Evolutionary conservation across 1,139 yeast genomes (phyloP), one percentile per base, ranked within the genome.

Genomic region (Kluyveromyces sp.): DNA sequence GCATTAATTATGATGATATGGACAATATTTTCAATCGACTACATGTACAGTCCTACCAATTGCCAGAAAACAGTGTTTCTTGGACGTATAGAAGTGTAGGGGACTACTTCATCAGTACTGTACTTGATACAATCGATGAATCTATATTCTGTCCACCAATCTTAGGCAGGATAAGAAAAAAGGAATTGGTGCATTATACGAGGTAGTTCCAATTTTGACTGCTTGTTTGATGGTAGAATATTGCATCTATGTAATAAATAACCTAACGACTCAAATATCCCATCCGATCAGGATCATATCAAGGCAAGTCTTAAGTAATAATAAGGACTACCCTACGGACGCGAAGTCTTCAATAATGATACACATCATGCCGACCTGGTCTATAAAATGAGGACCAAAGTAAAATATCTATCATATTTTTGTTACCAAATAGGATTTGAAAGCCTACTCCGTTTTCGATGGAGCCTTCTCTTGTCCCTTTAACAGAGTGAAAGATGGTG

Each of bases 71-170:
- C 51, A 74, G 88, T 26, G 96, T 88, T 13, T 83, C 94, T 46
- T 88, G 96, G 96, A 87, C 96, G 0, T 84, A 84, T 30, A 81
- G 79, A 44, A 87, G 88, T 39, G 94, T 92, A 1, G 63, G 63
- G n/a, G 81, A 79, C 8, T 87, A 84, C 63, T 87, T 75, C 60
- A 77, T 87, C 9, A 78, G 94, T 7, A 84, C 89, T 2, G 86
- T 85, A 2, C 73, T 78, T 58, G 67, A 65, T 1, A 61, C 63
- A 29, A 56, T 71, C 3, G 69, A 69, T 33, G 69, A 63, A 29
- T 65, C 68, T 1, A 63, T 70, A 44, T 67, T 71, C 54, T 50
- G 56, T 46, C 40, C 57, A 37, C 43, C 46, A 28, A 48, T 48
- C 15, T 55, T 61, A 30, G 55, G 53, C 33, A 52, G 64, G 34